phyloP scores from a whole-genome alignment of 176 grass and related monocot species.

The maize (Zea mays) region DNA sequence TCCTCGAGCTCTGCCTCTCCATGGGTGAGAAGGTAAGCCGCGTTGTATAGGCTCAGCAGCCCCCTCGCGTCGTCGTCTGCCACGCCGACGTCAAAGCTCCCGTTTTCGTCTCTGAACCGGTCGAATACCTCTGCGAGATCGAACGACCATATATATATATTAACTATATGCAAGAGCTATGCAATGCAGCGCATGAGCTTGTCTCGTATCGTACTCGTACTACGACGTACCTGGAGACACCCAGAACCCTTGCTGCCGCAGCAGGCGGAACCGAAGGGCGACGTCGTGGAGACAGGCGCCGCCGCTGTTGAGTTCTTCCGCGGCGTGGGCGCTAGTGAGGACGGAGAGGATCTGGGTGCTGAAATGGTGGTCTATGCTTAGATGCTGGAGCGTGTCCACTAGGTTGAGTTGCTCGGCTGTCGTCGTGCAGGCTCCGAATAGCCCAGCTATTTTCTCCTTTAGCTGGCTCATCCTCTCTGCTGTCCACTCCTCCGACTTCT shows the following conservation, averaged over 20 bases:
- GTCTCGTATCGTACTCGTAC: too few species aligned
- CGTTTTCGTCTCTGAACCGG: constrained; percentile 30
- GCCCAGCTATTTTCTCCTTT: constrained; percentile 15
- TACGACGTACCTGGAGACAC: constrained; percentile 45
- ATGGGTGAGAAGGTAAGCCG: constrained; percentile 31
- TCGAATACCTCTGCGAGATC: constrained; percentile 34
- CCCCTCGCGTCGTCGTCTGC: constrained; percentile 38
- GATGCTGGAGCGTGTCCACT: constrained; percentile 39
- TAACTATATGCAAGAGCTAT: not conserved
- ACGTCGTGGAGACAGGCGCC: constrained; percentile 32
- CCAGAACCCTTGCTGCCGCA: constrained; percentile 40
- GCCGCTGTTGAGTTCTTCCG: constrained; percentile 19
- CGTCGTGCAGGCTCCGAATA: constrained; percentile 5
- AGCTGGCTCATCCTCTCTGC: constrained; percentile 16
- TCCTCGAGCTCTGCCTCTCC: constrained; percentile 37
- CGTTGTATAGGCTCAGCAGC: constrained; percentile 41
- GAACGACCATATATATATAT: not conserved
- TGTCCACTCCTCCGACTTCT: constrained; percentile 38
- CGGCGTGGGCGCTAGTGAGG: constrained; percentile 1
- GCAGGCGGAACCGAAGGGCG: constrained; percentile 41
- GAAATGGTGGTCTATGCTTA: constrained; percentile 42
- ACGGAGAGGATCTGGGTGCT: constrained; percentile 2
- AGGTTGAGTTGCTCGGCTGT: constrained; percentile 23
- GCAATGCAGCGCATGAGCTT: not conserved
- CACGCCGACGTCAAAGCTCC: not conserved